These are phyloP conservation scores for Hypomontagnella monticulosa DNA, from an alignment of 495 filamentous ascomycete species.

Conservation along the genomic window DNA sequence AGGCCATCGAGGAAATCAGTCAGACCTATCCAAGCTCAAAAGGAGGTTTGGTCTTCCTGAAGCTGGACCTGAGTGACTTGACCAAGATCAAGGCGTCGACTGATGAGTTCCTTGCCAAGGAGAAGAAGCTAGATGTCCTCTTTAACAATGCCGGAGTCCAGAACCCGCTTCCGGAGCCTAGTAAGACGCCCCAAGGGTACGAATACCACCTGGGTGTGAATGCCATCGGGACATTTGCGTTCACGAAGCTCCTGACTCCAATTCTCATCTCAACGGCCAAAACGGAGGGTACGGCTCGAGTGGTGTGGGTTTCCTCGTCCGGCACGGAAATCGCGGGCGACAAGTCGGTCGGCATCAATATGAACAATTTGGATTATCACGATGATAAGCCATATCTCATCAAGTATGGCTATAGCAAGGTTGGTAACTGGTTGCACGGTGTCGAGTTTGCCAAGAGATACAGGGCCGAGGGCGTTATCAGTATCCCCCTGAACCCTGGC, in stretches of 20 bases:
- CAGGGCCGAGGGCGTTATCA: constrained; percentile 36
- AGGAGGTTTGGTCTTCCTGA: constrained; percentile 44
- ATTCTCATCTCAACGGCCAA: constrained; percentile 39
- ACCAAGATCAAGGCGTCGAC: constrained; percentile 45
- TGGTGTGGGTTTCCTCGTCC: constrained; percentile 45
- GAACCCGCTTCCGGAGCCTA: constrained; percentile 14
- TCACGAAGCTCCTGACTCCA: constrained; percentile 55
- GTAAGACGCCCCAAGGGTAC: constrained; percentile 45
- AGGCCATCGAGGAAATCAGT: constrained; percentile 41
- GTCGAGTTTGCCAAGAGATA: constrained; percentile 36
- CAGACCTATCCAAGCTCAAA: constrained; percentile 35
- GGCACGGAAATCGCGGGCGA: constrained; percentile 43
- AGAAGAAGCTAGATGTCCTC: constrained; percentile 48
- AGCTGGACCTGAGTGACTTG: constrained; percentile 51
- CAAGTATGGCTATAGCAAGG: constrained; percentile 41
- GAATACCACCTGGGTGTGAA: constrained; percentile 53
- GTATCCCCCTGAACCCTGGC: constrained; percentile 43
- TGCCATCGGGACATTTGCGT: constrained; percentile 48
- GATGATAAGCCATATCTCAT: constrained; percentile 17
- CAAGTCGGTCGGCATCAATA: constrained; percentile 41
- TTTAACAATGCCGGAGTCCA: constrained; percentile 55
- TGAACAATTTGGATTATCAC: constrained; percentile 44
- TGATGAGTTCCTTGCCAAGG: constrained; percentile 43
- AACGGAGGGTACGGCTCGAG: constrained; percentile 35
- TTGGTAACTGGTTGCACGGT: constrained; percentile 33